phyloP scores from a whole-genome alignment of 768 basidiomycete genomes.

The Gymnopilus dilepis region DNA sequence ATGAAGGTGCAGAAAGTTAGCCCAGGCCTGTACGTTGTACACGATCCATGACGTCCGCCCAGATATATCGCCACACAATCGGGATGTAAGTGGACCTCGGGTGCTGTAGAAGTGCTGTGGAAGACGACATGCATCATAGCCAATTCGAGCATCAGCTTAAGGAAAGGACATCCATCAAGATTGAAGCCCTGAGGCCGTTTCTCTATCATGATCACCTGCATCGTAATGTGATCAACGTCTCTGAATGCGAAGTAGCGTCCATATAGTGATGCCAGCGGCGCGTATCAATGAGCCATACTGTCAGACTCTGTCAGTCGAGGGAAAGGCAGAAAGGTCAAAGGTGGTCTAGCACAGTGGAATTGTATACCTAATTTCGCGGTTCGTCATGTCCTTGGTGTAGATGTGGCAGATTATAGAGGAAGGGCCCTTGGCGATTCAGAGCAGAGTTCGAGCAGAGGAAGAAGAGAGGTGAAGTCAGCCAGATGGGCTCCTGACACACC shows the following conservation, averaged over 20 bases:
- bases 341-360: neutral
- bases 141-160: too few species aligned
- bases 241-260: too few species aligned
- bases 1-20: too few species aligned
- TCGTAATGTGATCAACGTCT: neutral
- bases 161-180: too few species aligned
- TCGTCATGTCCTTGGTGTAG: too few species aligned
- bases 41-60: too few species aligned
- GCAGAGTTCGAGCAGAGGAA: too few species aligned
- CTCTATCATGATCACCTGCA: neutral
- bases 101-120: too few species aligned
- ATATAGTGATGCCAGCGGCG: neutral
- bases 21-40: too few species aligned
- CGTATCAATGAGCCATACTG: neutral
- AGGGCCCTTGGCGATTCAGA: too few species aligned
- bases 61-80: neutral
- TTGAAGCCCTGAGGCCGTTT: too few species aligned
- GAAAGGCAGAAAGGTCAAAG: neutral
- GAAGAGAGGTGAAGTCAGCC: neutral
- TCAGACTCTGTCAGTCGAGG: neutral
- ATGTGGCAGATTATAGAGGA: too few species aligned
- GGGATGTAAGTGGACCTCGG: neutral
- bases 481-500: conserved; percentile 1
- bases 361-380: neutral
- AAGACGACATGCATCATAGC: neutral